These are phyloP conservation scores for Candida yuanshanica DNA, from an alignment of 805 yeast species.

Conservation along the genomic window DNA sequence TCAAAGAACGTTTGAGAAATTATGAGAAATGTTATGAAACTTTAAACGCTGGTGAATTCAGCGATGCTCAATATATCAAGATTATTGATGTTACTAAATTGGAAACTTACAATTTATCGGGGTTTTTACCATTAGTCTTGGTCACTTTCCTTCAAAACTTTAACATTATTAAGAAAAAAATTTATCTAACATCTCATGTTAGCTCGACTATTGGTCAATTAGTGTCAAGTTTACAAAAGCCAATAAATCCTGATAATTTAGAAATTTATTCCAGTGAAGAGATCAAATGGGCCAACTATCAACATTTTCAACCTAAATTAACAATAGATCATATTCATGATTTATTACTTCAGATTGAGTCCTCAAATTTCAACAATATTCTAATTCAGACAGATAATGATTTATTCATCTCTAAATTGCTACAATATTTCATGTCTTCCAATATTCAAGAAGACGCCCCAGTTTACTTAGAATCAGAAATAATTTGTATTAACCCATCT, in stretches of 20 bases:
- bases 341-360: slow-evolving; percentile 17
- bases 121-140: slow-evolving; percentile 20
- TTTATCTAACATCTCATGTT: slow-evolving; percentile 13
- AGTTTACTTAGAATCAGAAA: slow-evolving; percentile 11
- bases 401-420: slow-evolving; percentile 16
- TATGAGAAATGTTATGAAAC: slow-evolving; percentile 50
- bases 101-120: slow-evolving; percentile 46
- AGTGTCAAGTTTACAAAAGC: slow-evolving; percentile 2
- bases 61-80: slow-evolving; percentile 44
- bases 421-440: slow-evolving; percentile 17
- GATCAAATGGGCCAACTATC: not conserved
- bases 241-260: not conserved
- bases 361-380: slow-evolving; percentile 8
- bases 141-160: slow-evolving; percentile 16
- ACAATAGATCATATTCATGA: slow-evolving; percentile 19
- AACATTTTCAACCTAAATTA: not conserved
- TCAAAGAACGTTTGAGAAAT: slow-evolving; percentile 42
- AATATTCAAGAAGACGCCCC: slow-evolving; percentile 3
- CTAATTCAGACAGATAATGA: slow-evolving; percentile 18
- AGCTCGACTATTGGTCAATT: slow-evolving; percentile 1
- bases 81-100: slow-evolving; percentile 57
- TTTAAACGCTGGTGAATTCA: slow-evolving; percentile 32
- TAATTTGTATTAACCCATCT: slow-evolving; percentile 20
- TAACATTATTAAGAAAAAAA: slow-evolving; percentile 17
- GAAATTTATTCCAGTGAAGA: slow-evolving; percentile 8